Percentiles rank a stretch among this genome's conserved stretches.
Evolutionary conservation across 768 basidiomycete genomes (phyloP).

Genomic region (Russula emetica): DNA sequence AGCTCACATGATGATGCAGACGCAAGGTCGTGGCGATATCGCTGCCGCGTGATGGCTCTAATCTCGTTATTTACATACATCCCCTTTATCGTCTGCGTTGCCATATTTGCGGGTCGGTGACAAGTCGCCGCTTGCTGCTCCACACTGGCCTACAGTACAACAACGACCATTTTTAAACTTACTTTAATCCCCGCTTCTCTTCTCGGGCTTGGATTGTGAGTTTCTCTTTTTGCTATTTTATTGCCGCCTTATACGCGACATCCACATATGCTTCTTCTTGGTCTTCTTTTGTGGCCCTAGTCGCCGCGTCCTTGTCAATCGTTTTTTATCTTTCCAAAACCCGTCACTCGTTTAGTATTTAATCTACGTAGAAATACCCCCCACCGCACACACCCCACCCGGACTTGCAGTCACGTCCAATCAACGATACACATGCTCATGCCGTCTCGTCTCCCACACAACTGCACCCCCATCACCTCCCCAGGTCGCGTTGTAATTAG

Average conservation of each 20-base stretch:
- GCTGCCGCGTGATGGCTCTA: constrained; percentile 68
- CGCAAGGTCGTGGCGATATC: constrained; percentile 66
- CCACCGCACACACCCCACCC: background rate
- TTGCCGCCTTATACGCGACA: constrained; percentile 4
- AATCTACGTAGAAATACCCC: constrained; percentile 5
- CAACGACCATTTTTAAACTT: background rate
- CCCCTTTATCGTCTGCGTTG: constrained; percentile 71
- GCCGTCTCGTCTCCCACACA: background rate
- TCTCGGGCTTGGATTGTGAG: constrained; percentile 14
- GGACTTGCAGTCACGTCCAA: constrained; percentile 6
- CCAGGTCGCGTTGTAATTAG: background rate
- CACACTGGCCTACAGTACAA: background rate
- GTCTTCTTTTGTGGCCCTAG: background rate
- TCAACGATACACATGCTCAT: constrained; percentile 2
- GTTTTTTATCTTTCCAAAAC: background rate
- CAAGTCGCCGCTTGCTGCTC: background rate
- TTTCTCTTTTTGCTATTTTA: background rate
- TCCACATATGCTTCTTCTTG: constrained; percentile 6
- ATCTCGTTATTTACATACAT: constrained; percentile 71
- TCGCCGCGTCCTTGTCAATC: background rate
- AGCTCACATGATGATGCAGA: constrained; percentile 41
- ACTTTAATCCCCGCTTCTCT: background rate
- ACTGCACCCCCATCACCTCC: background rate
- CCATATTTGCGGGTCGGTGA: constrained; percentile 47
- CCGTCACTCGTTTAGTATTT: constrained; percentile 1